Conservation (phyloP, 2,329 filamentous ascomycete genomes). For the Aspergillus tubingensis region DNA sequence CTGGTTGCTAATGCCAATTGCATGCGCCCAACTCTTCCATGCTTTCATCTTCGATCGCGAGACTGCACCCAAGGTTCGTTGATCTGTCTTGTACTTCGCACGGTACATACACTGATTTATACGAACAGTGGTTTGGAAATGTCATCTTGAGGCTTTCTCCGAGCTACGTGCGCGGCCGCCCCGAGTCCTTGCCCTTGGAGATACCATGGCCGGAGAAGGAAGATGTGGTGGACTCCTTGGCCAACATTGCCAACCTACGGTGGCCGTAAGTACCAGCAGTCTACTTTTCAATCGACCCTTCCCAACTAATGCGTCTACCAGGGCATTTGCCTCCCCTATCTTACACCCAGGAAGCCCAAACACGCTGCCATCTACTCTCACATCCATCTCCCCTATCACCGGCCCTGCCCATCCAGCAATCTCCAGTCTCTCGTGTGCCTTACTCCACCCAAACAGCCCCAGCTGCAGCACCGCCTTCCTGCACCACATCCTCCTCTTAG, state of each 20-base stretch:
- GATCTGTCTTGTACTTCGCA: too few species aligned
- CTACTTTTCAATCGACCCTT: not conserved
- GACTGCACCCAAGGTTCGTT: constrained; percentile 64
- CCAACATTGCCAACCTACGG: constrained; percentile 74
- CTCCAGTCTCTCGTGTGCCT: constrained; percentile 80
- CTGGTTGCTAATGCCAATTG: constrained; percentile 77
- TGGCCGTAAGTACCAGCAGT: constrained; percentile 70
- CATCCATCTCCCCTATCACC: constrained; percentile 75
- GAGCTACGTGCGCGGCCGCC: constrained; percentile 75
- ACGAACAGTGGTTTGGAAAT: constrained; percentile 55
- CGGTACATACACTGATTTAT: constrained; percentile 5
- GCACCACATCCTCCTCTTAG: constrained; percentile 81
- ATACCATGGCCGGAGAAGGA: constrained; percentile 74
- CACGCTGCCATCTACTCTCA: constrained; percentile 60
- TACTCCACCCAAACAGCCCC: constrained; percentile 83
- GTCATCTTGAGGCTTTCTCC: constrained; percentile 72
- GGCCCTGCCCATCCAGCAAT: constrained; percentile 85
- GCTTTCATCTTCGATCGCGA: constrained; percentile 76
- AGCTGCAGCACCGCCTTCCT: constrained; percentile 86
- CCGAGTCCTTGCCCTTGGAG: constrained; percentile 65
- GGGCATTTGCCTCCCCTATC: constrained; percentile 78
- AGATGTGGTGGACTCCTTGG: constrained; percentile 78
- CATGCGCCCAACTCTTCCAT: constrained; percentile 74
- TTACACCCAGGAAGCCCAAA: constrained; percentile 72
- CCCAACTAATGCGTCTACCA: constrained; percentile 33